Conservation (phyloP, 2,329 filamentous ascomycete genomes). For the Aspergillus aculeatinus region DNA sequence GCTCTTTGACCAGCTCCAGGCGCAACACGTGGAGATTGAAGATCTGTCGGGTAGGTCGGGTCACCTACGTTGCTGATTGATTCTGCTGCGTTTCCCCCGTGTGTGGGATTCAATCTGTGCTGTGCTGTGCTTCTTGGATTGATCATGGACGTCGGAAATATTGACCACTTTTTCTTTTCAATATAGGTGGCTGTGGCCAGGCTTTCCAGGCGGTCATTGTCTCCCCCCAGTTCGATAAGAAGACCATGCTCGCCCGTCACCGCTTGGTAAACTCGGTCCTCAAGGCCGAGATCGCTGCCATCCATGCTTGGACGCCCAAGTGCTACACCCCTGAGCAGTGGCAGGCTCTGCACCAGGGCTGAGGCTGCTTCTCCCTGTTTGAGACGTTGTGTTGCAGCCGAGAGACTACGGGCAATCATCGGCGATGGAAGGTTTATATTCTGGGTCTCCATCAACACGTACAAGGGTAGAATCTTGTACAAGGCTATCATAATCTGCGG, state of each 20-base stretch:
- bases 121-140: too few relatives aligned
- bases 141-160: neutral
- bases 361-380: neutral
- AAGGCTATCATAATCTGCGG: neutral
- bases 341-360: constrained; percentile 61
- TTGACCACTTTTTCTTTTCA: constrained; percentile 3
- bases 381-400: neutral
- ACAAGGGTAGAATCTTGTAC: neutral
- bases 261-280: constrained; percentile 80
- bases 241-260: constrained; percentile 78
- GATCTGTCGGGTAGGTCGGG: constrained; percentile 76
- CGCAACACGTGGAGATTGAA: constrained; percentile 79
- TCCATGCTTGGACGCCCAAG: constrained; percentile 94
- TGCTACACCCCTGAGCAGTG: constrained; percentile 91
- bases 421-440: neutral
- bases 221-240: constrained; percentile 67
- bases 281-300: constrained; percentile 82
- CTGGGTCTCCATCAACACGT: neutral
- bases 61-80: constrained; percentile 2
- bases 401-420: neutral
- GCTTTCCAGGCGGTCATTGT: constrained; percentile 70
- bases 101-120: too few relatives aligned
- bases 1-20: constrained; percentile 68
- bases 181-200: constrained; percentile 67
- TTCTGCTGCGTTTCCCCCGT: neutral